Conservation (phyloP, 345 rosid genomes). For the Citrus hindsii region DNA sequence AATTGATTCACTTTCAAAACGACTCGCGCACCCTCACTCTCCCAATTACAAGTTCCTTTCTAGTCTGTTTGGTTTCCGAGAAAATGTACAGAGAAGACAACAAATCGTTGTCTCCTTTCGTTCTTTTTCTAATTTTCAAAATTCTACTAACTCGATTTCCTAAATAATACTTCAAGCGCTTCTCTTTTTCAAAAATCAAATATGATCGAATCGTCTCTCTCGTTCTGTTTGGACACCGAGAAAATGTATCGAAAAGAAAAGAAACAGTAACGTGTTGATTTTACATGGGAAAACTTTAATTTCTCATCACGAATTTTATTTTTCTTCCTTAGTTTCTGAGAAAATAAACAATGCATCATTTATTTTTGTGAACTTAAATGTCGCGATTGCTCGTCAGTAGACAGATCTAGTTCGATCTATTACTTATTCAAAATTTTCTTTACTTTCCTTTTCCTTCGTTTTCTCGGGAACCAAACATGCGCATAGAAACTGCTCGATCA, state of each 20-base stretch:
- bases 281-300: not conserved
- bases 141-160: not conserved
- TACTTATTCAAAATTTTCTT: not conserved
- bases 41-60: not conserved
- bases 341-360: not conserved
- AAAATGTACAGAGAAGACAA: not conserved
- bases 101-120: not conserved
- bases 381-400: not conserved
- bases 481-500: not conserved
- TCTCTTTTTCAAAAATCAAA: not conserved
- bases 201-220: not conserved
- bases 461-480: slow-evolving; percentile 2
- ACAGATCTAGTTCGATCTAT: not conserved
- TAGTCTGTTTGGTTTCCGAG: not conserved
- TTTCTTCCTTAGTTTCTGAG: not conserved
- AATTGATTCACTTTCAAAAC: not conserved
- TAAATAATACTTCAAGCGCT: not conserved
- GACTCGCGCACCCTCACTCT: not conserved
- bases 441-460: not conserved
- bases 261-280: not conserved
- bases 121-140: not conserved
- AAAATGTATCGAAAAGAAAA: not conserved
- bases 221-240: not conserved
- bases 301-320: not conserved
- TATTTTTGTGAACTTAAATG: not conserved